A percentile compares a stretch with the other conserved stretches of the same genome.
Evolutionary conservation across 148 eudicot genomes (phyloP).

Genomic region (Diospyros kaki): DNA sequence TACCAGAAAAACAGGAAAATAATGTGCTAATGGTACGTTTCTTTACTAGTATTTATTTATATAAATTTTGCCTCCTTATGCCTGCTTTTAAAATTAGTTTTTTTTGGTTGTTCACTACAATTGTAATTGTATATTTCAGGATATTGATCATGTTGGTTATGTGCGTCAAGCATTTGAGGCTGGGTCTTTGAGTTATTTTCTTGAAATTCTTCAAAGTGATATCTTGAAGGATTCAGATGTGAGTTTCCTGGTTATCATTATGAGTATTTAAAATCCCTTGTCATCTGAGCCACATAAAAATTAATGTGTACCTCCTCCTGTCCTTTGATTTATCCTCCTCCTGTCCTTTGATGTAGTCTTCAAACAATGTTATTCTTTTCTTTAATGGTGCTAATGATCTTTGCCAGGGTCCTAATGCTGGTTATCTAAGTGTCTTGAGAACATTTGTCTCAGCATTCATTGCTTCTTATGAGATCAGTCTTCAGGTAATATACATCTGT

Average conservation of each 20-base stretch:
- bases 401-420: slow-evolving; percentile 75
- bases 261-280: slow-evolving; percentile 6
- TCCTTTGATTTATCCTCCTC: neutral
- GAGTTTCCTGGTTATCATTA: slow-evolving; percentile 24
- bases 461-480: slow-evolving; percentile 93
- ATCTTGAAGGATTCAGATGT: slow-evolving; percentile 79
- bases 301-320: neutral
- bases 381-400: slow-evolving; percentile 11
- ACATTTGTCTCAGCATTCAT: slow-evolving; percentile 86
- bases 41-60: slow-evolving; percentile 2
- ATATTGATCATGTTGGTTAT: slow-evolving; percentile 81
- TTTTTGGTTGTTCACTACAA: neutral
- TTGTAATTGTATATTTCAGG: slow-evolving; percentile 38
- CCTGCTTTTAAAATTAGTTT: slow-evolving; percentile 13
- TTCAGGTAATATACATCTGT: slow-evolving; percentile 46
- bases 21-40: slow-evolving; percentile 47
- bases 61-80: neutral
- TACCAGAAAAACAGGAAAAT: slow-evolving; percentile 60
- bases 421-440: slow-evolving; percentile 80
- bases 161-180: slow-evolving; percentile 89
- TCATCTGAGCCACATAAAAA: neutral
- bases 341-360: neutral
- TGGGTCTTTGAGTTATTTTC: slow-evolving; percentile 60
- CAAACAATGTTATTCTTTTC: neutral
- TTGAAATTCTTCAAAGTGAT: slow-evolving; percentile 75